phyloP scores from a whole-genome alignment of 805 yeast genomes.

The Metschnikowia amazonensis region DNA sequence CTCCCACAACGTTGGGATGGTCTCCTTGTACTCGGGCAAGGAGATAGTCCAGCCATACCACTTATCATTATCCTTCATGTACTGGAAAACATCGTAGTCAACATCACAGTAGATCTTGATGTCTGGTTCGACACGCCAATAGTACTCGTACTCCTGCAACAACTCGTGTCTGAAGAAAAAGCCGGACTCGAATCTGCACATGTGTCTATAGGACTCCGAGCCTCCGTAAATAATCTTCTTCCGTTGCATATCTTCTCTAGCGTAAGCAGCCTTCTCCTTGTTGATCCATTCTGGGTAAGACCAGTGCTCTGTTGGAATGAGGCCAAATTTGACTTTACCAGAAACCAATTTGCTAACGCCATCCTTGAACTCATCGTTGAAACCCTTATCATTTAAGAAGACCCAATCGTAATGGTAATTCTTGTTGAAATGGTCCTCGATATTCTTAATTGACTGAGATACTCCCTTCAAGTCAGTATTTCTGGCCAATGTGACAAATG shows the following conservation, averaged over 20 bases:
- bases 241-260: constrained; percentile 23
- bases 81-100: constrained; percentile 23
- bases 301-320: constrained; percentile 23
- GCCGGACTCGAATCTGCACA: constrained; percentile 22
- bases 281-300: constrained; percentile 21
- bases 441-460: constrained; percentile 19
- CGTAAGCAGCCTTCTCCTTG: constrained; percentile 24
- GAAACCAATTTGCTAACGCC: constrained; percentile 17
- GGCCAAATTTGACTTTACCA: constrained; percentile 20
- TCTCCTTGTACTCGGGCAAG: constrained; percentile 20
- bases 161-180: constrained; percentile 20
- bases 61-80: constrained; percentile 22
- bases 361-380: constrained; percentile 22
- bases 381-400: constrained; percentile 24
- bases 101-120: constrained; percentile 23
- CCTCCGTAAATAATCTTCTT: constrained; percentile 29
- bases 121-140: constrained; percentile 27
- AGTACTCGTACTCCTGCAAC: constrained; percentile 23
- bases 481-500: constrained; percentile 35
- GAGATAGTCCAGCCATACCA: constrained; percentile 25
- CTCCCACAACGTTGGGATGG: constrained; percentile 23
- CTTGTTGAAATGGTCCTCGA: constrained; percentile 23
- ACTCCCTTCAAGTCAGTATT: constrained; percentile 15
- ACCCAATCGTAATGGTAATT: constrained; percentile 26
- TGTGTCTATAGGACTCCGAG: constrained; percentile 18